Percentiles rank a stretch among this genome's conserved stretches.
phyloP scores from a whole-genome alignment of 2,329 filamentous ascomycete species.

The Atkinsonella hypoxylon region DNA sequence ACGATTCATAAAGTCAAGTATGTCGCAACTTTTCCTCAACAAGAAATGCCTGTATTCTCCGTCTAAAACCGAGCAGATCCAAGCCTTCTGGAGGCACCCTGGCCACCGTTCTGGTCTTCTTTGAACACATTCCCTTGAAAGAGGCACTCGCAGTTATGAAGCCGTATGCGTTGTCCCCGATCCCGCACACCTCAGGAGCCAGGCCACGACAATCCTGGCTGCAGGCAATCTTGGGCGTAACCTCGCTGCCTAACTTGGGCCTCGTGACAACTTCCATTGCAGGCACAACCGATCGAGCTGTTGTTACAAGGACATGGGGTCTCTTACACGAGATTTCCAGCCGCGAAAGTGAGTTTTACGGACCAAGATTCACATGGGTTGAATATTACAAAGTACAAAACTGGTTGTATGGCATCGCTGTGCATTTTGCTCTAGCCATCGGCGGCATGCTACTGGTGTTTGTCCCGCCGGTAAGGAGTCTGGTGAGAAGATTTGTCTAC shows the following conservation, averaged over 20 bases:
- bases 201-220: slow-evolving; percentile 21
- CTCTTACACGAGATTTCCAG: slow-evolving; percentile 35
- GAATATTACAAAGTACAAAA: slow-evolving; percentile 42
- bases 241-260: slow-evolving; percentile 38
- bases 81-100: slow-evolving; percentile 55
- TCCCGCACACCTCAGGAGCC: slow-evolving; percentile 29
- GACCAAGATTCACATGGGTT: slow-evolving; percentile 46
- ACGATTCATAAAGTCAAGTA: slow-evolving; percentile 32
- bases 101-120: slow-evolving; percentile 49
- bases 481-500: slow-evolving; percentile 32
- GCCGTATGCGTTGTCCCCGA: slow-evolving; percentile 47
- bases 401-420: slow-evolving; percentile 34
- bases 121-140: slow-evolving; percentile 39
- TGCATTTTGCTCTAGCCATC: slow-evolving; percentile 37
- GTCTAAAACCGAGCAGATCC: slow-evolving; percentile 10
- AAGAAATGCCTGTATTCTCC: background rate
- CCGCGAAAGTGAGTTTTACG: slow-evolving; percentile 38
- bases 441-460: slow-evolving; percentile 31
- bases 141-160: slow-evolving; percentile 32
- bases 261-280: slow-evolving; percentile 41
- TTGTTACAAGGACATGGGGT: slow-evolving; percentile 53
- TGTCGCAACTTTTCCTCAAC: slow-evolving; percentile 6
- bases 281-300: slow-evolving; percentile 35
- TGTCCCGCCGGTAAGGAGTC: slow-evolving; percentile 30
- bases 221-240: slow-evolving; percentile 37